Evolutionary conservation across 129 eudicot genomes (phyloP).

Genomic region (Silybum marianum): DNA sequence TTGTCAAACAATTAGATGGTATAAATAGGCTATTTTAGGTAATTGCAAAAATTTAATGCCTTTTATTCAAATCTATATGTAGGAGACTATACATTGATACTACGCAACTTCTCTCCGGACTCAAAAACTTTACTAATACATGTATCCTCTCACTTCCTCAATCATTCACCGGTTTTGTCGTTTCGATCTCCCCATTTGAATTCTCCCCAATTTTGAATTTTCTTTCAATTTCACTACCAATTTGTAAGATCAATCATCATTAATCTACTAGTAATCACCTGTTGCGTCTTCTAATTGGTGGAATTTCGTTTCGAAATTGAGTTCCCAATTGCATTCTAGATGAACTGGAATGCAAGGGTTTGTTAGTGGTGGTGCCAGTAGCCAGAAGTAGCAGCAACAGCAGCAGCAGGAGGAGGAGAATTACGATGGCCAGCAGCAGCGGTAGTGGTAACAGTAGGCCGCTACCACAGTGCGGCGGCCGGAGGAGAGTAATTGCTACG

Average conservation of each 20-base stretch:
- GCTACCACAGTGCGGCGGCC: constrained; percentile 68
- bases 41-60: no score
- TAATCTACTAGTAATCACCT: background rate
- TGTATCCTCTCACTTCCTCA: background rate
- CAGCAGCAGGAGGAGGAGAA: background rate
- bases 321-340: background rate
- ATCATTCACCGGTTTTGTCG: constrained; percentile 7
- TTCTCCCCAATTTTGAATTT: background rate
- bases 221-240: background rate
- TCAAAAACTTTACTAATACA: background rate
- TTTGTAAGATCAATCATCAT: background rate
- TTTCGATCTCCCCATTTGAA: background rate
- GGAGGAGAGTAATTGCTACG: constrained; percentile 82
- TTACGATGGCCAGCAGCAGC: constrained; percentile 14
- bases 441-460: constrained; percentile 25
- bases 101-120: no score
- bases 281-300: background rate
- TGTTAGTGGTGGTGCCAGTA: background rate
- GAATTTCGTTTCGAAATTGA: background rate
- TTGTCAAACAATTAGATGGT: no score
- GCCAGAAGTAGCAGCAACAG: background rate
- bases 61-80: no score
- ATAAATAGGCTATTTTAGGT: no score
- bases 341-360: constrained; percentile 4
- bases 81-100: no score